Base-by-base conservation (phyloP, 192 early-diverging fungal genomes). In the Backusella macrospora region DNA sequence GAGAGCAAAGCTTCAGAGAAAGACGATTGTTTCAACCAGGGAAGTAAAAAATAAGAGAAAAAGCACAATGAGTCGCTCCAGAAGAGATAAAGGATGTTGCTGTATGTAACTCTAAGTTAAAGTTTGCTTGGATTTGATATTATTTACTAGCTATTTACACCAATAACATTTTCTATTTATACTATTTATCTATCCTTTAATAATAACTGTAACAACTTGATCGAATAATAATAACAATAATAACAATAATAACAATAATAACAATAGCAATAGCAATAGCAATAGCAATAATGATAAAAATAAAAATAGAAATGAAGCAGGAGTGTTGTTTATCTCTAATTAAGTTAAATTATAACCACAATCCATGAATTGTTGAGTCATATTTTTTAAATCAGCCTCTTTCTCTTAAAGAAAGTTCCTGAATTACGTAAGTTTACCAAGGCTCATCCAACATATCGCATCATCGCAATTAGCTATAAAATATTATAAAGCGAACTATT, bases 71-170 rank as follows among this genome's bases (percentile, higher is more conserved):
- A 59, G 9, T 12, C 52, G 21, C 12, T 18, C 21, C 10, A 23
- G 52, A 59, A 59, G 12, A 59, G 52, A 59, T 10, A 66, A 66
- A 18, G 39, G 65, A 0, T 66, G 65, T 18, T 43, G 65, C 21
- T 42, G 65, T 18, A 66, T 66, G 65, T 66, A 66, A 14, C 21
- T 59, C 26, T 23, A 4, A 23, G 7, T 59, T 10, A 26, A 59
- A 59, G 3, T 59, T 23, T 0, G 26, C 12, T 26, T 23, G 26
- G 9, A n/a, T 59, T 59, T 14, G 8, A 23, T 26, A 59, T 23
- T 59, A 52, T 52, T 52, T 21, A 21, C 13, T 59, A 59, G 21
- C 52, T 23, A n/a, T n/a, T 59, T 26, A 26, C 12, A 26, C 26
- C 26, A 10, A 23, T 10, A 12, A 10, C n/a, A 59, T 59, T 23